These are phyloP conservation scores for Phytopythium ostracodes DNA, from an alignment of 352 stramenopile species.

Conservation along the genomic window DNA sequence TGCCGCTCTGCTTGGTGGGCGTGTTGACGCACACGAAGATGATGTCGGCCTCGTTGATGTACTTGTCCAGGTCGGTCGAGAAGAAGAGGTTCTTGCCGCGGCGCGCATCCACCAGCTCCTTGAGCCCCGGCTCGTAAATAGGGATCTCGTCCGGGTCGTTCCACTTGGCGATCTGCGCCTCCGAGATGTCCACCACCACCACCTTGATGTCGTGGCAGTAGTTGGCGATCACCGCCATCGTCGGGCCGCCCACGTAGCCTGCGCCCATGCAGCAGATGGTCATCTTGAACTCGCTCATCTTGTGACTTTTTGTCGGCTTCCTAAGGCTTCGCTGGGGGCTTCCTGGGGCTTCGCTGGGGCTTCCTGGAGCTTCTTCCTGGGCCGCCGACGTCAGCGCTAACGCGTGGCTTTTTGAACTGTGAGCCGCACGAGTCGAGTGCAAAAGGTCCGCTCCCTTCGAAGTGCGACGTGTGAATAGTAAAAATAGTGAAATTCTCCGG, in stretches of 20 bases:
- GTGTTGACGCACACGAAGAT: constrained; percentile 99
- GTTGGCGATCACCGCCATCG: constrained; percentile 99
- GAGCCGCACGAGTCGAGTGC: background rate
- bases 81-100: constrained; percentile 98
- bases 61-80: constrained; percentile 95
- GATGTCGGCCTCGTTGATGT: constrained; percentile 97
- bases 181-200: constrained; percentile 95
- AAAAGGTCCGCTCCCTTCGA: background rate
- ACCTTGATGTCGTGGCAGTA: constrained; percentile 97
- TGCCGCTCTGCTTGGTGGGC: constrained; percentile 96
- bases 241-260: constrained; percentile 98
- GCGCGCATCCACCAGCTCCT: constrained; percentile 92
- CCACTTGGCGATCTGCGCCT: constrained; percentile 97
- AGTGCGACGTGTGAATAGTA: background rate
- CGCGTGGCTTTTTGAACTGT: constrained; percentile 6
- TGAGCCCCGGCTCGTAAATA: constrained; percentile 99
- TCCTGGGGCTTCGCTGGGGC: background rate
- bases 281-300: constrained; percentile 60
- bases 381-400: background rate
- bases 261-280: constrained; percentile 97
- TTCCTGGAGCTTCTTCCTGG: background rate
- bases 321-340: background rate
- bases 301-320: background rate
- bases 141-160: constrained; percentile 93
- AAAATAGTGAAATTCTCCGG: background rate